These are phyloP conservation scores for Quambalaria eucalypti DNA, from an alignment of 1,284 basidiomycete genomes.

Conservation along the genomic window DNA sequence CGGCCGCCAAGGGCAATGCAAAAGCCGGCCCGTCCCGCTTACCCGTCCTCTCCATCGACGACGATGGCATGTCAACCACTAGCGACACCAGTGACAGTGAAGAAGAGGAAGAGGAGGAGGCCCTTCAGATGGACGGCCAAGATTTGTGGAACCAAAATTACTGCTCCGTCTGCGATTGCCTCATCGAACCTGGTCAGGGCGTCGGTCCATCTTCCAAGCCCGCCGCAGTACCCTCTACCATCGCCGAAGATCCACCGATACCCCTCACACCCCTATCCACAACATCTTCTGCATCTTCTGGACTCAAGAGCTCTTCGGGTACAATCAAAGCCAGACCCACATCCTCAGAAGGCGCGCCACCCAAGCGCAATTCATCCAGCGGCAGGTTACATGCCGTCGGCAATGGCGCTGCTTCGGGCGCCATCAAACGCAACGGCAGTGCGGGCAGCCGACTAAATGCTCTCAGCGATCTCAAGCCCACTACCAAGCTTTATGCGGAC, in stretches of 20 bases:
- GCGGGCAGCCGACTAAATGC: conserved; percentile 31
- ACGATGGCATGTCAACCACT: no score
- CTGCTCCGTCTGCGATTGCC: conserved; percentile 35
- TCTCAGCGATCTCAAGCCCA: conserved; percentile 35
- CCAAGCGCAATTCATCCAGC: conserved; percentile 27
- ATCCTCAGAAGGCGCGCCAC: neutral
- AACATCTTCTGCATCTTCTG: conserved; percentile 1
- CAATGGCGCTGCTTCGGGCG: conserved; percentile 12
- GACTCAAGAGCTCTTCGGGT: conserved; percentile 25
- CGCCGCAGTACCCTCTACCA: neutral
- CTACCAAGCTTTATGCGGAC: conserved; percentile 26
- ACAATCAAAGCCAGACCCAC: conserved; percentile 24
- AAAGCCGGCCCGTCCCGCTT: no score
- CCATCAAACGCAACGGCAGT: conserved; percentile 32
- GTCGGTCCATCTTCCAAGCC: conserved; percentile 11
- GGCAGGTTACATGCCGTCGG: conserved; percentile 32
- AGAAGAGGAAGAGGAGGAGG: conserved; percentile 23
- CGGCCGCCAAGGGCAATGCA: no score
- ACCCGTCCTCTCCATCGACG: no score
- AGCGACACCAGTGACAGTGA: no score
- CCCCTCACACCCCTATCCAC: neutral
- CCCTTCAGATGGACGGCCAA: conserved; percentile 39
- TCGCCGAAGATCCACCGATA: neutral
- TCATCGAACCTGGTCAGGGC: conserved; percentile 34
- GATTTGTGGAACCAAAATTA: conserved; percentile 37